Evolutionary conservation across 2,329 filamentous ascomycete species (phyloP).

Genomic region (Microascus cirrosus): DNA sequence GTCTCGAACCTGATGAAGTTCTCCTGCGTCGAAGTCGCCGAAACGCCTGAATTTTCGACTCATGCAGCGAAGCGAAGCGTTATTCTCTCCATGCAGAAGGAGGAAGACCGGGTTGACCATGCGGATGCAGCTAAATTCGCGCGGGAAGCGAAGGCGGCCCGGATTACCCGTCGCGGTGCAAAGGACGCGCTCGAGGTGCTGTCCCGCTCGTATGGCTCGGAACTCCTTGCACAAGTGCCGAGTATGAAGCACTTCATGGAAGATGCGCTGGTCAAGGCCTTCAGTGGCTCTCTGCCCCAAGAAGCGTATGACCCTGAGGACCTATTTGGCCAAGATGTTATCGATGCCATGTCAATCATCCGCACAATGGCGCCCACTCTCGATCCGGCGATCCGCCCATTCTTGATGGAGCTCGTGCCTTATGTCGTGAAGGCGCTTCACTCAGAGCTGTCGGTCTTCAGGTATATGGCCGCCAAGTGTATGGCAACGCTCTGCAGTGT

Average conservation of each 20-base stretch:
- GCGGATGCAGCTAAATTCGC: conserved; percentile 85
- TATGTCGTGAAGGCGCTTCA: conserved; percentile 80
- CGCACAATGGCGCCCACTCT: conserved; percentile 90
- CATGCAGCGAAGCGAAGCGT: conserved; percentile 69
- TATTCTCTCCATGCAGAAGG: conserved; percentile 90
- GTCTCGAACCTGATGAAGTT: conserved; percentile 95
- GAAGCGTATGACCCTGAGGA: conserved; percentile 64
- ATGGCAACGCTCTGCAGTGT: conserved; percentile 96
- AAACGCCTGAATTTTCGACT: conserved; percentile 87
- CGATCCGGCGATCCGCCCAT: conserved; percentile 60
- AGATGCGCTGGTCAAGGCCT: conserved; percentile 63
- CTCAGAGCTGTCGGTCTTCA: conserved; percentile 79
- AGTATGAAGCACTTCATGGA: conserved; percentile 75
- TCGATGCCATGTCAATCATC: conserved; percentile 88
- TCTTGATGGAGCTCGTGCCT: conserved; percentile 74
- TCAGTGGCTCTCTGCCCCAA: conserved; percentile 54
- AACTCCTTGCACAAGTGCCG: conserved; percentile 73
- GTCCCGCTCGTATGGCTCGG: conserved; percentile 64
- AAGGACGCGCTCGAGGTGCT: conserved; percentile 90
- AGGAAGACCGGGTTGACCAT: conserved; percentile 90
- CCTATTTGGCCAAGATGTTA: conserved; percentile 77
- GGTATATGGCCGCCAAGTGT: conserved; percentile 95
- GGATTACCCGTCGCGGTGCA: conserved; percentile 82
- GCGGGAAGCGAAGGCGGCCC: conserved; percentile 75
- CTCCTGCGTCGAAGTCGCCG: conserved; percentile 92